phyloP scores from a whole-genome alignment of 2,329 filamentous ascomycete species.

The Salinomyces thailandicus region DNA sequence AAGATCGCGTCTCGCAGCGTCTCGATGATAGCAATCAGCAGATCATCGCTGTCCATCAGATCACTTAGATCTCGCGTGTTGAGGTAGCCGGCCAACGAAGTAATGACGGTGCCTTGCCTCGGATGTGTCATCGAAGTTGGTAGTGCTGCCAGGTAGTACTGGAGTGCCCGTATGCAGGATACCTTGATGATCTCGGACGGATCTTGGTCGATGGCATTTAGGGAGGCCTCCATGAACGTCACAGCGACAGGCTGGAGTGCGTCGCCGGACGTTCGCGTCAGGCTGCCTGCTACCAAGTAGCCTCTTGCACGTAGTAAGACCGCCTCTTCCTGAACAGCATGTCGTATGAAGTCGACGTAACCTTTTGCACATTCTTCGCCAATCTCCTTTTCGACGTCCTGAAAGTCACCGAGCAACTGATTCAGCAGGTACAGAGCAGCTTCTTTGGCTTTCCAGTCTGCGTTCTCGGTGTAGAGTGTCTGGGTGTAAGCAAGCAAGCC shows the following conservation, averaged over 20 bases:
- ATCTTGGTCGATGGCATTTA: conserved; percentile 66
- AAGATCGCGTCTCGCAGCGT: conserved; percentile 73
- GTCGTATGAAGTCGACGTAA: conserved; percentile 71
- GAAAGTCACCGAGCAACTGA: conserved; percentile 71
- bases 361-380: conserved; percentile 57
- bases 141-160: conserved; percentile 52
- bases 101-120: conserved; percentile 52
- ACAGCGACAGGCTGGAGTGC: conserved; percentile 45
- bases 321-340: conserved; percentile 60
- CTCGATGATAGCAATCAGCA: conserved; percentile 82
- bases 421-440: conserved; percentile 76
- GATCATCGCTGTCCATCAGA: conserved; percentile 78
- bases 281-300: conserved; percentile 71
- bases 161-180: conserved; percentile 76
- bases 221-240: conserved; percentile 58
- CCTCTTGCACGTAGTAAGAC: conserved; percentile 76
- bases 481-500: conserved; percentile 69
- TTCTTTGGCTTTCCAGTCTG: conserved; percentile 60
- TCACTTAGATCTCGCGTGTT: conserved; percentile 70
- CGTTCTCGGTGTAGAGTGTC: conserved; percentile 51
- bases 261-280: conserved; percentile 58
- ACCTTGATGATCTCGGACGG: conserved; percentile 83
- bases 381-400: conserved; percentile 65
- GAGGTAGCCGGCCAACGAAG: conserved; percentile 60
- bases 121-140: conserved; percentile 40